These are phyloP conservation scores for Thozetella sp. DNA, from an alignment of 495 filamentous ascomycete species.

Conservation along the genomic window DNA sequence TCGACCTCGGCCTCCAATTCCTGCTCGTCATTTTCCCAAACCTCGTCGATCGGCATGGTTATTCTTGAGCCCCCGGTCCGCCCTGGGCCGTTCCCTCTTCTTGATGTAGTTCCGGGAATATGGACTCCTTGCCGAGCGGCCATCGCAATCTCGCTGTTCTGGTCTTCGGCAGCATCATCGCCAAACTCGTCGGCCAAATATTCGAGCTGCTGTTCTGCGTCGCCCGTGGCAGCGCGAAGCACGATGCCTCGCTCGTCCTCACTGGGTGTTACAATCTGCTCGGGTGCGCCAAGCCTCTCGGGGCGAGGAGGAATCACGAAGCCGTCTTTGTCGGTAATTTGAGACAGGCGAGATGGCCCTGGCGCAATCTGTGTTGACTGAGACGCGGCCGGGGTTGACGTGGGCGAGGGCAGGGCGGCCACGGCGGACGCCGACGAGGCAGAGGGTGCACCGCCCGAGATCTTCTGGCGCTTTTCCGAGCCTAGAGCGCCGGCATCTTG, in stretches of 20 bases:
- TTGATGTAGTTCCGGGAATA: constrained; percentile 9
- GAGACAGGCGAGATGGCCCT: too few species aligned
- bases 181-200: constrained; percentile 31
- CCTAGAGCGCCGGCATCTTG: constrained; percentile 22
- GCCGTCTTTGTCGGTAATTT: constrained; percentile 25
- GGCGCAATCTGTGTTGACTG: constrained; percentile 1
- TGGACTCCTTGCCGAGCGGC: constrained; percentile 27
- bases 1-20: constrained; percentile 54
- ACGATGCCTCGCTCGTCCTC: constrained; percentile 11
- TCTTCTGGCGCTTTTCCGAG: constrained; percentile 15
- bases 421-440: constrained; percentile 10
- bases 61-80: constrained; percentile 14
- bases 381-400: neutral
- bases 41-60: constrained; percentile 36
- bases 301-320: constrained; percentile 24
- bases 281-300: constrained; percentile 7
- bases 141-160: constrained; percentile 32
- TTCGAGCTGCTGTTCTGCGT: constrained; percentile 19
- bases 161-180: constrained; percentile 26
- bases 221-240: constrained; percentile 10
- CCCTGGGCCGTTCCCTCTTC: constrained; percentile 4
- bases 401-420: neutral
- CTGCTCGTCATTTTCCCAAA: constrained; percentile 50
- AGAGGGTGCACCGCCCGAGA: constrained; percentile 19
- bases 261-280: constrained; percentile 7